These are phyloP conservation scores for Fusarium duplospermum DNA, from an alignment of 2,329 filamentous ascomycete species.

Conservation along the genomic window DNA sequence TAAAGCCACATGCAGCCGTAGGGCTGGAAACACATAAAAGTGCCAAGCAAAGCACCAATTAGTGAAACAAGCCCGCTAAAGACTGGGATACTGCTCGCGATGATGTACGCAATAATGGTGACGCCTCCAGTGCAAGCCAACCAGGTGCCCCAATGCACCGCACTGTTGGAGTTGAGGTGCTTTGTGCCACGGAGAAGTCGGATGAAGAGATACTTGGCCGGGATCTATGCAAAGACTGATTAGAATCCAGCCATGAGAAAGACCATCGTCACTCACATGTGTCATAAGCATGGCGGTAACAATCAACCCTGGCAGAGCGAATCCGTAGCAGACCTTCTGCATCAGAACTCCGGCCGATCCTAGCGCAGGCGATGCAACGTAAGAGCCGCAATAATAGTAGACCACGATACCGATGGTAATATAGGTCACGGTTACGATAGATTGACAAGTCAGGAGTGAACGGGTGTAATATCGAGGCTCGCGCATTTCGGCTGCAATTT, in stretches of 20 bases:
- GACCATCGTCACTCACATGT: slow-evolving; percentile 34
- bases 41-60: slow-evolving; percentile 6
- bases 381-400: slow-evolving; percentile 58
- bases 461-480: slow-evolving; percentile 43
- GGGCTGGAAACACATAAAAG: slow-evolving; percentile 9
- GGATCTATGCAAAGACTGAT: slow-evolving; percentile 9
- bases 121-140: slow-evolving; percentile 3
- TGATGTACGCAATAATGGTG: slow-evolving; percentile 4
- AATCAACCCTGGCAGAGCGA: slow-evolving; percentile 45
- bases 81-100: neutral
- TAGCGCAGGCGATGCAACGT: slow-evolving; percentile 57
- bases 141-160: slow-evolving; percentile 44
- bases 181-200: slow-evolving; percentile 39
- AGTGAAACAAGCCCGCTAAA: slow-evolving; percentile 5
- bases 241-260: neutral
- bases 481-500: slow-evolving; percentile 48
- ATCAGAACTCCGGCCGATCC: slow-evolving; percentile 54
- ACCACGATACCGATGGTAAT: slow-evolving; percentile 51
- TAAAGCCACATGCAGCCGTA: slow-evolving; percentile 9
- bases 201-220: slow-evolving; percentile 43
- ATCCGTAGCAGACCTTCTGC: slow-evolving; percentile 58
- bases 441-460: slow-evolving; percentile 40
- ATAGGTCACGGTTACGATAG: slow-evolving; percentile 46
- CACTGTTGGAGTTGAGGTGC: slow-evolving; percentile 39
- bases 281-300: slow-evolving; percentile 37